These are phyloP conservation scores for Hypomontagnella monticulosa DNA, from an alignment of 495 filamentous ascomycete genomes.

Conservation along the genomic window DNA sequence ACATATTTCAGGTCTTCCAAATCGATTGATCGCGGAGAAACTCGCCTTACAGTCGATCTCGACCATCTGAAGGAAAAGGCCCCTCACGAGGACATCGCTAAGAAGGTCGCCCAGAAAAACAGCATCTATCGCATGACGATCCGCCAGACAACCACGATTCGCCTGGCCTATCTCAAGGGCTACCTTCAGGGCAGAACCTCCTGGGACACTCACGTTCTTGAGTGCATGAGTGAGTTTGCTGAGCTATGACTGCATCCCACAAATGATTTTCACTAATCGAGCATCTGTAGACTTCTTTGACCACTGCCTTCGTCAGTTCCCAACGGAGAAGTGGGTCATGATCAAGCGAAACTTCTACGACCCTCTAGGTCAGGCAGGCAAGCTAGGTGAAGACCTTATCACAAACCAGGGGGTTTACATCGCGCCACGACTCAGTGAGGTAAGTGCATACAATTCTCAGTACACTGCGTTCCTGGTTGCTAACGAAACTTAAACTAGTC, in stretches of 20 bases:
- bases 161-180: constrained; percentile 66
- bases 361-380: constrained; percentile 7
- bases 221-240: constrained; percentile 74
- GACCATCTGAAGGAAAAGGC: constrained; percentile 54
- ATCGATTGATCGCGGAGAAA: constrained; percentile 48
- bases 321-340: constrained; percentile 67
- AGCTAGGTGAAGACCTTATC: constrained; percentile 57
- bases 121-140: constrained; percentile 69
- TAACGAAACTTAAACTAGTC: constrained; percentile 38
- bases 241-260: neutral
- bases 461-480: neutral
- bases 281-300: constrained; percentile 75
- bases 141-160: constrained; percentile 65
- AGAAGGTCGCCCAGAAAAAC: constrained; percentile 41
- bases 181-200: constrained; percentile 69
- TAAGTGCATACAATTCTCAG: constrained; percentile 45
- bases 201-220: constrained; percentile 72
- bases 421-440: constrained; percentile 74
- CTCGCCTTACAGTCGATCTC: constrained; percentile 68
- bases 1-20: constrained; percentile 49
- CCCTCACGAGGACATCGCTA: constrained; percentile 55
- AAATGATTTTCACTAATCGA: constrained; percentile 29
- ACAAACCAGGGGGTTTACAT: constrained; percentile 88
- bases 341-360: constrained; percentile 87
- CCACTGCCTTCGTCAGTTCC: constrained; percentile 81